These are phyloP conservation scores for Funneliformis geosporum DNA, from an alignment of 192 early-diverging fungal species.

Conservation along the genomic window DNA sequence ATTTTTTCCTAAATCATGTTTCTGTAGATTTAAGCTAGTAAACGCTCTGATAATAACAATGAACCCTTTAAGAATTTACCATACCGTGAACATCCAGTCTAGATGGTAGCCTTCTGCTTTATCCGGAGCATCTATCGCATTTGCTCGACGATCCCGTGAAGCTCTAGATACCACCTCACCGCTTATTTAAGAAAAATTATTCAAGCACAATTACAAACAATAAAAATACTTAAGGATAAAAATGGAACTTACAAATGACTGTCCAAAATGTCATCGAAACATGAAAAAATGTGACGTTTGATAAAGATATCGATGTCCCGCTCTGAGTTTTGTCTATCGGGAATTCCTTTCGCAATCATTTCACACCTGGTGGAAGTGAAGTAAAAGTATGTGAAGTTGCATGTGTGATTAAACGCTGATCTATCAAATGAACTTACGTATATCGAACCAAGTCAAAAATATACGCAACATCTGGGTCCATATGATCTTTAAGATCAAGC, in stretches of 20 bases:
- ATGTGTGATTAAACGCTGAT: constrained; percentile 21
- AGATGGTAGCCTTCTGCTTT: constrained; percentile 35
- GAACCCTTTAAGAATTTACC: constrained; percentile 21
- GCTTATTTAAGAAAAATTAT: constrained; percentile 15
- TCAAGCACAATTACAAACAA: constrained; percentile 30
- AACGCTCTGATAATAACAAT: constrained; percentile 10
- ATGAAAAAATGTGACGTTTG: constrained; percentile 35
- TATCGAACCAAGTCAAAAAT: constrained; percentile 36
- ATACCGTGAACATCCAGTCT: constrained; percentile 37
- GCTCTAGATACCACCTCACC: constrained; percentile 34
- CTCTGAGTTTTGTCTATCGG: constrained; percentile 26
- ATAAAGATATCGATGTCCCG: constrained; percentile 36
- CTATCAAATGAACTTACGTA: constrained; percentile 32
- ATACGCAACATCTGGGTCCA: constrained; percentile 27
- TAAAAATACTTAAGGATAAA: background rate
- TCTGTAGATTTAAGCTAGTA: constrained; percentile 31
- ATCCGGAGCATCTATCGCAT: constrained; percentile 30
- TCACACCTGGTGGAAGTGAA: constrained; percentile 29
- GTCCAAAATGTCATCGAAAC: constrained; percentile 33
- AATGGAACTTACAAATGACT: constrained; percentile 28
- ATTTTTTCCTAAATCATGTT: constrained; percentile 28
- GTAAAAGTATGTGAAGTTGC: constrained; percentile 19
- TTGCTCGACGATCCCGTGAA: constrained; percentile 28
- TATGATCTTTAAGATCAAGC: constrained; percentile 1
- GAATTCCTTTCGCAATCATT: constrained; percentile 29